Evolutionary conservation across 1,284 basidiomycete species (phyloP).

Genomic region (Neotropicomus parvogracilis): DNA sequence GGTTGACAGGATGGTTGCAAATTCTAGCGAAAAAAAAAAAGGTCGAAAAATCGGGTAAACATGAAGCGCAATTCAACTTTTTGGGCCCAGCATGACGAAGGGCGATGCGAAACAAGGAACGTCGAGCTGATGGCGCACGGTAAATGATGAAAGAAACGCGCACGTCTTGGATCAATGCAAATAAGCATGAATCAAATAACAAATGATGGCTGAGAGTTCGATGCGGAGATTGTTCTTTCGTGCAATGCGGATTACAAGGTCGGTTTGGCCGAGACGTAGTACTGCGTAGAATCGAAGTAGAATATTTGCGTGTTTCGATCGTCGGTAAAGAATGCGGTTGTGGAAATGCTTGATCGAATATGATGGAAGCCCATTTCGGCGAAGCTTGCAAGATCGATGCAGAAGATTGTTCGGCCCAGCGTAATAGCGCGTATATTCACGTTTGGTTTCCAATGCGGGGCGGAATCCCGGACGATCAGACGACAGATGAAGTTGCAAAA

Average conservation of each 20-base stretch:
- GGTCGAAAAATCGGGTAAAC: constrained; percentile 17
- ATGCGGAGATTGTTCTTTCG: constrained; percentile 35
- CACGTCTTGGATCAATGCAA: constrained; percentile 31
- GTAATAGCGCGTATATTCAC: constrained; percentile 23
- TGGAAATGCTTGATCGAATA: constrained; percentile 27
- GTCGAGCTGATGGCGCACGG: constrained; percentile 25
- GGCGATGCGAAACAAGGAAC: constrained; percentile 22
- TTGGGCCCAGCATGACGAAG: constrained; percentile 20
- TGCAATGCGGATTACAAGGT: constrained; percentile 23
- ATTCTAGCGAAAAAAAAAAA: constrained; percentile 24
- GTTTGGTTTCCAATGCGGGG: constrained; percentile 22
- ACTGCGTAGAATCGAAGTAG: constrained; percentile 21
- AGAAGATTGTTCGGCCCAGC: constrained; percentile 25
- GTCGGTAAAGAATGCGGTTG: constrained; percentile 24
- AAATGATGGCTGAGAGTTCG: constrained; percentile 30
- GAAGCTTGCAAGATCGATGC: constrained; percentile 32
- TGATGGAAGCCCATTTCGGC: constrained; percentile 12
- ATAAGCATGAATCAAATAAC: constrained; percentile 35
- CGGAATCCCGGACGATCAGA: constrained; percentile 14
- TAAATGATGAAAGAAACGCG: constrained; percentile 29
- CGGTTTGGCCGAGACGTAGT: constrained; percentile 15
- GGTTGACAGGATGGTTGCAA: constrained; percentile 24
- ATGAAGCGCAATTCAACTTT: constrained; percentile 31
- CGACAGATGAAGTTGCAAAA: constrained; percentile 25
- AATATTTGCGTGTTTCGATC: constrained; percentile 27